Base-by-base conservation (phyloP, 345 rosid genomes). In the Hibiscus mutabilis region DNA sequence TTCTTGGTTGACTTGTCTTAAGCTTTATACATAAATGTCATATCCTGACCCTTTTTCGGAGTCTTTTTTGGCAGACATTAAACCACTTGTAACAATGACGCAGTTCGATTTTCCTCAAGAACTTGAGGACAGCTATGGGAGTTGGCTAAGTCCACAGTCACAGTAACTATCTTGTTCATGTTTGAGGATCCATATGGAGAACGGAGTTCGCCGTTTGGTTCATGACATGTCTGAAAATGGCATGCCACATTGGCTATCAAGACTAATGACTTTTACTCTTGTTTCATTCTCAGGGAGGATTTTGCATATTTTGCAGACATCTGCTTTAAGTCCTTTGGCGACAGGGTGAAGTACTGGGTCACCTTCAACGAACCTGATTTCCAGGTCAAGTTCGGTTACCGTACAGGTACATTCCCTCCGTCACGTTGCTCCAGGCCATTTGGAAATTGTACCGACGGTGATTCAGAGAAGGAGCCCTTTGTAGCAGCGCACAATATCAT, bases 101-200 rank as follows among this genome's bases (percentile, higher is more conserved):
- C 96, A 93, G 79, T 75, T 73, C 1, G 96, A 87, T 73, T 75
- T 82, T 53, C 98, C 98, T 71, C 92, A 90, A 80, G 89, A 84
- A 75, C 78, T 93, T 1, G 95, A 83, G 49, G 79, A 84, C 52
- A 84, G 87, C 81, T 90, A 89, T 55, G 79, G 89, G 66, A 82
- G 83, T 67, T 90, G 95, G 97, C 86, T 91, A 60, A 93, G 88
- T 79, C 84, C 85, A 1, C 55, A 84, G 69, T 73, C 82, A 61
- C 85, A 75, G 96, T 88, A 55, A 80, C 86, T 60, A 2, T 29
- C 60, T 47, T 27, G 13, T 55, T 55, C 58, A 53, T 16, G 57
- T 59, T 59, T 33, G 37, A 3, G 37, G 5, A 33, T 27, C 2
- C 31, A 27, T 27, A 27, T 27, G 31, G 3, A 27, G 31, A 27